Base-by-base conservation (phyloP, 2,329 filamentous ascomycete species). In the Pseudogymnoascus sp. region DNA sequence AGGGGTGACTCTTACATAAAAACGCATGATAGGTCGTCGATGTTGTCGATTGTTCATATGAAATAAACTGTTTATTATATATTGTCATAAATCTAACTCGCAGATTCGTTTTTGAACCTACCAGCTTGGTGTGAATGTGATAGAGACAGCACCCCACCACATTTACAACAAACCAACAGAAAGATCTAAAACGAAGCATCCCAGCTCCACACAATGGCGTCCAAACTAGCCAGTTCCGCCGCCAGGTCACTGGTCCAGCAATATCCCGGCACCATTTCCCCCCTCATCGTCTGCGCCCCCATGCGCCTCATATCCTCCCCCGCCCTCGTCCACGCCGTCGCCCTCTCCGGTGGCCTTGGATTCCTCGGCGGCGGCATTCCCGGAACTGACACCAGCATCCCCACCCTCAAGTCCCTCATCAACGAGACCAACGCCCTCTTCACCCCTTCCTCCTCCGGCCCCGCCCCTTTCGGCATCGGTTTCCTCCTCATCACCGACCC, bases 241-340 rank as follows among this genome's bases (percentile, higher is more conserved):
- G 4, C 47, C 47, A 53, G 31, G 10, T 11, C 24, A 2, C 47
- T 53, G n/a, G n/a, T 3, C 14, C 47, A 53, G 47, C 47, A 72
- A 69, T 86, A 86, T 69, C 83, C 85, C 67, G 89, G 86, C 85
- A 80, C 78, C 4, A 72, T 77, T 37, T 68, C 74, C 1, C 86
- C 86, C 5, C 73, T 89, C 19, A 79, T 91, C 31, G 77, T 81
- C 53, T 78, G 79, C 38, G 88, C 86, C 1, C 89, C 89, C 0
- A 91, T 92, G 88, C 82, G 86, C 53, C 78, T 85, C 37, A 83
- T 90, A 80, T 68, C 79, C 73, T 70, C 81, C 72, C 65, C 79
- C 71, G 68, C 75, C 0, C 79, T 91, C 2, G 85, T 86, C 2
- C 76, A 85, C 33, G 81, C 84, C 47, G 80, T 90, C 13, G 85